A percentile compares a stretch with the other conserved stretches of the same genome.
These are phyloP conservation scores for Fragaria ananassa DNA, from an alignment of 306 rosid genomes.

Conservation along the genomic window DNA sequence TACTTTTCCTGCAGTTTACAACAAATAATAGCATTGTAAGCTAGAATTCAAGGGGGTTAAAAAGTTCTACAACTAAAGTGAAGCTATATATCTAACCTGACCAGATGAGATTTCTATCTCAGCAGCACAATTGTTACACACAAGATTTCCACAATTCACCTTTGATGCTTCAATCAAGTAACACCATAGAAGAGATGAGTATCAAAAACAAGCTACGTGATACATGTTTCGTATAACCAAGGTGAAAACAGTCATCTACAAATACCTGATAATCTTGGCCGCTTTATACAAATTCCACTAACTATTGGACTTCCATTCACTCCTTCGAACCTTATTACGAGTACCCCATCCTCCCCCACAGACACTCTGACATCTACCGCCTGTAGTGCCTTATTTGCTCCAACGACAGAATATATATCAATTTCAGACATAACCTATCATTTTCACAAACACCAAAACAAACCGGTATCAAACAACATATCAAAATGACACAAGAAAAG, in stretches of 20 bases:
- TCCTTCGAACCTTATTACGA: slow-evolving; percentile 23
- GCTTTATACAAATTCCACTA: slow-evolving; percentile 25
- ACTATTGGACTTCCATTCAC: slow-evolving; percentile 30
- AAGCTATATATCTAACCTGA: slow-evolving; percentile 22
- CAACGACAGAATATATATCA: slow-evolving; percentile 28
- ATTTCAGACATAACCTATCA: slow-evolving; percentile 21
- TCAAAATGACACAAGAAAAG: background rate
- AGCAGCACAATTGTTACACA: slow-evolving; percentile 23
- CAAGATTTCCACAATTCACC: slow-evolving; percentile 10
- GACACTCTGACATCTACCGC: slow-evolving; percentile 16
- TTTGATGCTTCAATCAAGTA: slow-evolving; percentile 17
- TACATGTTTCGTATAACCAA: slow-evolving; percentile 8
- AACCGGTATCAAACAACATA: background rate
- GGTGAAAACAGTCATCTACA: background rate
- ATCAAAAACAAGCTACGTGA: background rate
- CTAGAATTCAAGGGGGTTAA: background rate
- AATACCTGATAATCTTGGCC: slow-evolving; percentile 14
- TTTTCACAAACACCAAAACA: background rate
- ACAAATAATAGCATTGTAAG: background rate
- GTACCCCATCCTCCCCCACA: slow-evolving; percentile 22
- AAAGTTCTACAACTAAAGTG: background rate
- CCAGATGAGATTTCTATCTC: slow-evolving; percentile 21
- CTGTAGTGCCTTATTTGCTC: slow-evolving; percentile 28
- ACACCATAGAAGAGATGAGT: slow-evolving; percentile 8
- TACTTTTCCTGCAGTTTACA: slow-evolving; percentile 16